Base-by-base conservation (phyloP, 495 filamentous ascomycete species). In the Penicillium angulare region DNA sequence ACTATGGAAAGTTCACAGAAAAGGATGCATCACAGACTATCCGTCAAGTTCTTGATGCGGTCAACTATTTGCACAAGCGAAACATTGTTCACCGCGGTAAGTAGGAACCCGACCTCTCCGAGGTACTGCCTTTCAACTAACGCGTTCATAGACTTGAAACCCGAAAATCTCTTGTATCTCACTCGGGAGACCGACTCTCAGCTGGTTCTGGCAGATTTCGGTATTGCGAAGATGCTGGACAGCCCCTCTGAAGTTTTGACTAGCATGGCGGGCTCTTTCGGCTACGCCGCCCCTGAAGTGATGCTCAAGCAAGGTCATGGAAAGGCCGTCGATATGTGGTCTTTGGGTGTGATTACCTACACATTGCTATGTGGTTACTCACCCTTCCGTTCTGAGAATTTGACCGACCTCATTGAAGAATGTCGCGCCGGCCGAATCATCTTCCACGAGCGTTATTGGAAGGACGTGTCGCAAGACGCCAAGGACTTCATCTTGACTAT, bases 291-390 rank as follows among this genome's bases (percentile, higher is more conserved):
- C 0, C 93, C 93, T 7, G 93, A 99, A 66, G 92, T 99, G 36
- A 99, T 99, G 93, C 77, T 96, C 41, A 97, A 96, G 76, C 82
- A 89, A 57, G 93, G 95, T 31, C 93, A 99, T 65, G 93, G 95
- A 61, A 97, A 97, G 67, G 88, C 93, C n/a, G 93, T 97, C 23
- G 93, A 99, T 64, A 95, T 99, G 89, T 99, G 93, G 93, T 97
- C 92, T 7, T 77, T 99, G 60, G 93, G 93, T 55, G 92, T 99
- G 56, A 97, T 99, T 63, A 97, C 95, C 23, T 99, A 99, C 73
- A 97, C 95, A 13, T 80, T 99, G n/a, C 88, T 99, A 33, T 99
- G 93, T 71, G 93, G 93, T 43, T 99, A 99, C 71, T 96, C 92
- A 9, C 93, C 93, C 23, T 99, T 97, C 84, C 86, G 93, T 47